These are phyloP conservation scores for Cryphonectria parasitica DNA, from an alignment of 2,329 filamentous ascomycete genomes.

Conservation along the genomic window DNA sequence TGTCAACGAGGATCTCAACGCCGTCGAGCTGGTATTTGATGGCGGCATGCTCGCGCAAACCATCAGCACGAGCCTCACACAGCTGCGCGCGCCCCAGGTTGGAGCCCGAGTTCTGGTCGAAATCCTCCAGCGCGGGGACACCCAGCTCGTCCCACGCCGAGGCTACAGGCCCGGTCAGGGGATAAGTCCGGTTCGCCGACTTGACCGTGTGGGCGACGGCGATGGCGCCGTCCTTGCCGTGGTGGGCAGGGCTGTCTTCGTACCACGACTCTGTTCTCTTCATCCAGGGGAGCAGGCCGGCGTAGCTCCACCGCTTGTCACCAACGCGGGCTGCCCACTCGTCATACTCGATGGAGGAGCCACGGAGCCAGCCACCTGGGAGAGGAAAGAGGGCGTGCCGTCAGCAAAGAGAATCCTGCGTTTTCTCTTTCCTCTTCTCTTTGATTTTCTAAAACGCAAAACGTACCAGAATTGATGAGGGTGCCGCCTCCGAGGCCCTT, in stretches of 20 bases:
- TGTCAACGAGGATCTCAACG: conserved; percentile 35
- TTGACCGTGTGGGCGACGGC: conserved; percentile 32
- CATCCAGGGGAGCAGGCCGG: conserved; percentile 38
- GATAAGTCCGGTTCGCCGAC: conserved; percentile 38
- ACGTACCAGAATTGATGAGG: conserved; percentile 44
- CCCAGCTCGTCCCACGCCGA: conserved; percentile 40
- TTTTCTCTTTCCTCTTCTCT: too few relatives aligned
- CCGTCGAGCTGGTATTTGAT: conserved; percentile 35
- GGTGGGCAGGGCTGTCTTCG: conserved; percentile 30
- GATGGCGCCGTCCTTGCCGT: conserved; percentile 38
- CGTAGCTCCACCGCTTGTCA: conserved; percentile 44
- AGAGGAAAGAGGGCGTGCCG: background rate
- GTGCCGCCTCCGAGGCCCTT: conserved; percentile 48
- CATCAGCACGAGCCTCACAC: conserved; percentile 37
- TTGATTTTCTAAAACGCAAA: background rate
- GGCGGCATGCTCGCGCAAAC: conserved; percentile 37
- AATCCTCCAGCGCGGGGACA: conserved; percentile 30
- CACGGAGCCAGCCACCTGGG: conserved; percentile 47
- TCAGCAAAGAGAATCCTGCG: too few relatives aligned
- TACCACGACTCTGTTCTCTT: conserved; percentile 34
- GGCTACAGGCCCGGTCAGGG: conserved; percentile 37
- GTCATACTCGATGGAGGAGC: conserved; percentile 49
- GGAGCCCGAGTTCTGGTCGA: conserved; percentile 36
- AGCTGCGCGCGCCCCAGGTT: conserved; percentile 37
- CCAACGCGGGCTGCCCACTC: conserved; percentile 47